Conservation (phyloP, 192 early-diverging fungal species). For the Geranomyces variabilis region DNA sequence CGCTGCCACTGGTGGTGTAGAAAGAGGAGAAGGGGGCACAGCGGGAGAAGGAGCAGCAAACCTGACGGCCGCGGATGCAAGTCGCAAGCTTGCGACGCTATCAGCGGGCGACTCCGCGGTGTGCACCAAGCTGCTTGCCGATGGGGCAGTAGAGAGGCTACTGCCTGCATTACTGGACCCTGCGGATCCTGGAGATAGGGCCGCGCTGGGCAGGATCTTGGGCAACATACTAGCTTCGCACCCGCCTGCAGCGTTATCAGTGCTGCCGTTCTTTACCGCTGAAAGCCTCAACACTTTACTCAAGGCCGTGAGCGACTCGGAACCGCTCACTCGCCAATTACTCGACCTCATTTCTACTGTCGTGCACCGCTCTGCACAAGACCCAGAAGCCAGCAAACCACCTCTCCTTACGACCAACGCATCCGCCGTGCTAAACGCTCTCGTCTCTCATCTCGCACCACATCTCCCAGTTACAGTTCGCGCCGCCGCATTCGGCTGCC, state of each 20-base stretch:
- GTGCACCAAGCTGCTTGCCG: neutral
- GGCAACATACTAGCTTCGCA: slow-evolving; percentile 10
- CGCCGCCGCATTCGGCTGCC: slow-evolving; percentile 20
- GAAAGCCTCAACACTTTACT: neutral
- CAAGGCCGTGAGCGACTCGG: neutral
- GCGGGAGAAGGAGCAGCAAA: neutral
- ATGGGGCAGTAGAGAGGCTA: slow-evolving; percentile 28
- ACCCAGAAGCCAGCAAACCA: neutral
- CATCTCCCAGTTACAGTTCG: slow-evolving; percentile 18
- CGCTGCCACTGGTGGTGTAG: neutral
- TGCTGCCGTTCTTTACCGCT: neutral
- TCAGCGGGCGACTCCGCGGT: slow-evolving; percentile 15
- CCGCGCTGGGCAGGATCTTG: slow-evolving; percentile 18
- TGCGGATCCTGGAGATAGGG: neutral
- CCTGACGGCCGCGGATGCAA: slow-evolving; percentile 23
- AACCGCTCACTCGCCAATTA: neutral
- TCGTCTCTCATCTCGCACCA: neutral
- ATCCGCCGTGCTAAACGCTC: neutral
- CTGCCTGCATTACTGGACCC: slow-evolving; percentile 15
- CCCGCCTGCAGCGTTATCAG: neutral
- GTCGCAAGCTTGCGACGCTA: slow-evolving; percentile 25
- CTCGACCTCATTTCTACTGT: slow-evolving; percentile 12
- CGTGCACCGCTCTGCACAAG: neutral
- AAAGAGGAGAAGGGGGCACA: neutral
- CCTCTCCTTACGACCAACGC: neutral